Evolutionary conservation across 495 filamentous ascomycete species (phyloP), one percentile per base, ranked within the genome.

Genomic region (Apodospora peruviana): DNA sequence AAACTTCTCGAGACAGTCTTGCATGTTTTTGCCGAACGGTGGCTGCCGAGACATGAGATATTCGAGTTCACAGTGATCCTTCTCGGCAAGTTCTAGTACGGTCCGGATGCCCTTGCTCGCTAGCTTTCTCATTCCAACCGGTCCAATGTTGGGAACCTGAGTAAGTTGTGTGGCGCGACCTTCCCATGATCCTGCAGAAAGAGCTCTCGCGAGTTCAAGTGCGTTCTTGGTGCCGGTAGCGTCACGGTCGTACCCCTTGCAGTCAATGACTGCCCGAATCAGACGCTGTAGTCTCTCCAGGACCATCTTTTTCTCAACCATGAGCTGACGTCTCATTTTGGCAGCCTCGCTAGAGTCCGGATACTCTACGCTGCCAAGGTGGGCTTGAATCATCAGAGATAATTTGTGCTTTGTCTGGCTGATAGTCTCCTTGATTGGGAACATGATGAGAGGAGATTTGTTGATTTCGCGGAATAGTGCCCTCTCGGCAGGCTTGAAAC

Each of bases 141-240:
- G 72, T 0, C 91, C 94, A 40, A 95, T 77, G n/a, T 83, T 79
- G 3, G 87, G 83, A 8, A 98, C 76, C 59, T 98, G 93, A 47
- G 87, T 90, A 62, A 98, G 79, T 47, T 96, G 88, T 16, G 84
- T 74, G 1, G 88, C 82, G 0, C 85, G 88, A 27, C 85, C 80
- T 51, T 97, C 94, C 94, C 94, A 97, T 3, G 82, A 85, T 49
- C 78, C 81, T 10, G 88, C 90, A 23, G 79, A 76, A 35, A 97
- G 74, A 47, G 87, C 88, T 49, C 94, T 74, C 5, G 82, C 76
- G 17, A 97, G 75, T 58, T 94, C 88, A 14, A 97, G 71, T 10
- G 88, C 86, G 50, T 83, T 85, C 40, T 77, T 77, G 9, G 79
- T 76, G 9, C 82, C 69, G 3, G 85, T 57, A 0, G 87, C 81